phyloP scores from a whole-genome alignment of 805 yeast species.

The Phaffomyces antillensis region DNA sequence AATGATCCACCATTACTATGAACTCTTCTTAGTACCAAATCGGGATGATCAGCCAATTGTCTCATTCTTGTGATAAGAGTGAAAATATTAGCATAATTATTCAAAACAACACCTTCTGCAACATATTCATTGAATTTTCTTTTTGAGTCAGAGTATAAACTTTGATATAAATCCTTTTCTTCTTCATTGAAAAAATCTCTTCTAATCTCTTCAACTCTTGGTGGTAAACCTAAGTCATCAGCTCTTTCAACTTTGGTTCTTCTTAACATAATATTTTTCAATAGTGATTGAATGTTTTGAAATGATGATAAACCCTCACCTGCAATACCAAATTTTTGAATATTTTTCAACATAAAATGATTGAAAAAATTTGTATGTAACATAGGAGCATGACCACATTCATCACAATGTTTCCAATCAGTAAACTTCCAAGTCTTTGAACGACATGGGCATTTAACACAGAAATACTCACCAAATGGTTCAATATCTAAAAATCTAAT shows the following conservation, averaged over 20 bases:
- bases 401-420: constrained; percentile 76
- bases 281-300: constrained; percentile 61
- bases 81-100: constrained; percentile 95
- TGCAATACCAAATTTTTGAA: constrained; percentile 75
- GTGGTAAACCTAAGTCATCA: constrained; percentile 95
- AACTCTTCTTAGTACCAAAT: constrained; percentile 73
- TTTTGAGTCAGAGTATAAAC: constrained; percentile 78
- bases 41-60: constrained; percentile 98
- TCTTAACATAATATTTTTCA: constrained; percentile 81
- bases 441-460: constrained; percentile 87
- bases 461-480: constrained; percentile 85
- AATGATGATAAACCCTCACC: constrained; percentile 80
- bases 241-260: constrained; percentile 95
- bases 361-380: constrained; percentile 92
- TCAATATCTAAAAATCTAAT: constrained; percentile 75
- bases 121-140: constrained; percentile 89
- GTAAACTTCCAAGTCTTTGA: constrained; percentile 80
- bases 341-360: constrained; percentile 91
- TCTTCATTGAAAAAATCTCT: constrained; percentile 87
- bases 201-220: constrained; percentile 85
- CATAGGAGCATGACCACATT: constrained; percentile 91
- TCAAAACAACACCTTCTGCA: constrained; percentile 92
- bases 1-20: constrained; percentile 28
- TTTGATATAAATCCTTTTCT: constrained; percentile 86
- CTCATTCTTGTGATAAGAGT: constrained; percentile 96